Evolutionary conservation across 495 filamentous ascomycete species (phyloP).

Genomic region (Xylaria sp.): DNA sequence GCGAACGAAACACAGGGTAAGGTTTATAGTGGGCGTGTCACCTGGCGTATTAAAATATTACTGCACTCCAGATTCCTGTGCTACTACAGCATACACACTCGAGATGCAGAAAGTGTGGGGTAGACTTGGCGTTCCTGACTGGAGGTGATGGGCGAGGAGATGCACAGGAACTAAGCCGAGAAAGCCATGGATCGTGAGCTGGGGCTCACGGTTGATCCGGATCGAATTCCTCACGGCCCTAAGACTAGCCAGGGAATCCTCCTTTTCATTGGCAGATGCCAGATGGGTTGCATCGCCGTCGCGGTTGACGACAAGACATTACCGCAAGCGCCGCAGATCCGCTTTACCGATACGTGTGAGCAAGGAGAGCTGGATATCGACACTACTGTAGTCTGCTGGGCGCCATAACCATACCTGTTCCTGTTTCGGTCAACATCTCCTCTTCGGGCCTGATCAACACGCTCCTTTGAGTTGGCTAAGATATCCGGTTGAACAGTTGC

Average conservation of each 20-base stretch:
- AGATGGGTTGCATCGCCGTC: constrained; percentile 21
- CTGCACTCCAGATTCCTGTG: constrained; percentile 46
- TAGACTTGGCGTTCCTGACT: constrained; percentile 39
- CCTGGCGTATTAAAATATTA: constrained; percentile 35
- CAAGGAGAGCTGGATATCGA: constrained; percentile 17
- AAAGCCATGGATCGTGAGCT: constrained; percentile 17
- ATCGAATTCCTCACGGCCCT: constrained; percentile 39
- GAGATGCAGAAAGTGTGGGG: constrained; percentile 44
- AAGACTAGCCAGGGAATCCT: constrained; percentile 34
- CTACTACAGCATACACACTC: constrained; percentile 39
- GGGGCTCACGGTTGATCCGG: constrained; percentile 40
- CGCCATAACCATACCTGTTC: constrained; percentile 9
- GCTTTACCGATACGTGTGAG: constrained; percentile 19
- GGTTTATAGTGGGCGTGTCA: constrained; percentile 43
- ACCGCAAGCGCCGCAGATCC: constrained; percentile 28
- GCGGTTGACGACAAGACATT: constrained; percentile 24
- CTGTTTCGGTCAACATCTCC: constrained; percentile 22
- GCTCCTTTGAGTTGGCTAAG: constrained; percentile 15
- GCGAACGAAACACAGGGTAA: constrained; percentile 41
- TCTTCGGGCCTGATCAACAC: constrained; percentile 26
- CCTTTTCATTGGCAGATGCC: constrained; percentile 35
- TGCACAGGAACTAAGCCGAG: constrained; percentile 38
- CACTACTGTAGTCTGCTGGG: not conserved
- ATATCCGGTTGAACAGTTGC: constrained; percentile 16
- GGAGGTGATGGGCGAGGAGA: constrained; percentile 25